Conservation (phyloP, 768 basidiomycete species). For the Coprinellus aureogranulatus region DNA sequence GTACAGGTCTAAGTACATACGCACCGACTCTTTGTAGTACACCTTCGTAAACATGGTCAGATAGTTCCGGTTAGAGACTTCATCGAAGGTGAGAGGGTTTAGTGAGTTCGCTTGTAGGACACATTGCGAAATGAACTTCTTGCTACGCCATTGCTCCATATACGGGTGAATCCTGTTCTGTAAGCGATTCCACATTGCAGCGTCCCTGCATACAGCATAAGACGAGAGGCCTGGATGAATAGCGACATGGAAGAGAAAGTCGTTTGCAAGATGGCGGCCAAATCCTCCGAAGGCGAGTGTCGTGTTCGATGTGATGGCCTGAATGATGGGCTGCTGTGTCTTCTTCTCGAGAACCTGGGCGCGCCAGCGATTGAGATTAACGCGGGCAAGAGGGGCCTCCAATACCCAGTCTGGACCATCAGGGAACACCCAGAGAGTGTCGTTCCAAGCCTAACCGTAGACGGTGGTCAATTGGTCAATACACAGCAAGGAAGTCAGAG, state of each 20-base stretch:
- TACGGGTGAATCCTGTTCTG: neutral
- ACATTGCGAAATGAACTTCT: neutral
- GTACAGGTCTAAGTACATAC: neutral
- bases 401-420: constrained; percentile 2
- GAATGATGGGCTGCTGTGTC: neutral
- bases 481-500: too few species aligned
- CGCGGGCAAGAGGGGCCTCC: neutral
- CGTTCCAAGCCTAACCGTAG: too few species aligned
- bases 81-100: neutral
- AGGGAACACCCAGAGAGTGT: too few species aligned
- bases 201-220: neutral
- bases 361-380: neutral
- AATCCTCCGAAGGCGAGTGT: neutral
- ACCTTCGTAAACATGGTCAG: neutral
- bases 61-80: neutral
- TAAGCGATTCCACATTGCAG: neutral
- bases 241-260: neutral
- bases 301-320: neutral
- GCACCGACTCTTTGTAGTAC: neutral
- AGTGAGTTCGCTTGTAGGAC: neutral
- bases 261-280: constrained; percentile 1
- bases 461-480: too few species aligned
- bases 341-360: neutral
- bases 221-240: neutral
- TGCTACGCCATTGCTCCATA: neutral